phyloP scores from a whole-genome alignment of 176 grass and related monocot species.

The Themeda triandra region DNA sequence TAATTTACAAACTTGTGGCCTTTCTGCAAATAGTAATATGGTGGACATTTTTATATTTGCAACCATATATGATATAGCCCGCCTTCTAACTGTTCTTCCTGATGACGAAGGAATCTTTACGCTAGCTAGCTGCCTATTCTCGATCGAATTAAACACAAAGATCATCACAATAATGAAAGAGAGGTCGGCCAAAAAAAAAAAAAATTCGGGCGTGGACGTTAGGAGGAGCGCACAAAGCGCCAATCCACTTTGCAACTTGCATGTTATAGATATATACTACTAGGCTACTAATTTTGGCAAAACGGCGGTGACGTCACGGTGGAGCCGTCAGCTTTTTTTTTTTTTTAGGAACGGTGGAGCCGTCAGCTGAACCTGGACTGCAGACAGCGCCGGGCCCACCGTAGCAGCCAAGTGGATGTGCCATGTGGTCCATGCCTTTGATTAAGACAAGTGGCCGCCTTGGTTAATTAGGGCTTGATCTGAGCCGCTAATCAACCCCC shows the following conservation, averaged over 20 bases:
- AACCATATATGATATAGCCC: too few species aligned
- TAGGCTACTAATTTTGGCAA: constrained; percentile 20
- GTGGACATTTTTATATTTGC: too few species aligned
- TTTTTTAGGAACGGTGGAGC: neutral
- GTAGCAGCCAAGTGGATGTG: constrained; percentile 14
- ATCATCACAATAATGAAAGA: neutral
- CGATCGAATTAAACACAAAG: neutral
- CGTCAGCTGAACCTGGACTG: constrained; percentile 45
- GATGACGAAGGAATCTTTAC: too few species aligned
- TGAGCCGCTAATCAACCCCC: neutral
- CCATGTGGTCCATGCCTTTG: neutral
- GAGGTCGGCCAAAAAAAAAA: neutral
- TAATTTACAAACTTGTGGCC: neutral
- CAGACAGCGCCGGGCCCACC: constrained; percentile 4
- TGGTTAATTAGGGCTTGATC: constrained; percentile 11
- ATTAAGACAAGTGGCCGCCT: constrained; percentile 32
- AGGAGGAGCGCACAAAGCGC: neutral
- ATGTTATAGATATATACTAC: neutral
- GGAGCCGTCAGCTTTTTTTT: constrained; percentile 28
- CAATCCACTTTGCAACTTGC: neutral
- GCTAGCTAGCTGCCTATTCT: neutral
- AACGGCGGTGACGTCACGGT: constrained; percentile 12
- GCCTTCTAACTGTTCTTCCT: too few species aligned
- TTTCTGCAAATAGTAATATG: neutral
- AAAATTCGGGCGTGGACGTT: neutral